These are phyloP conservation scores for Cucumis sativus DNA, from an alignment of 306 rosid species.

Conservation along the genomic window Cucumber_9930_V3 NC_026661.2:20410001-20410500, in stretches of 20 bases:
- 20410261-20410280: slow-evolving; percentile 18
- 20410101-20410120: neutral
- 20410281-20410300: slow-evolving; percentile 17
- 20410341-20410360: slow-evolving; percentile 54
- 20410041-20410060: slow-evolving; percentile 8
- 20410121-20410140: slow-evolving; percentile 49
- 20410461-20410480: slow-evolving; percentile 75
- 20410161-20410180: slow-evolving; percentile 54
- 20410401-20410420: slow-evolving; percentile 30
- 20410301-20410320: slow-evolving; percentile 48
- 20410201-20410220: slow-evolving; percentile 51
- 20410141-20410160: slow-evolving; percentile 66
- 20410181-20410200: slow-evolving; percentile 56
- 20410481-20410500: slow-evolving; percentile 39
- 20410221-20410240: slow-evolving; percentile 65
- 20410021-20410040: neutral
- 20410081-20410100: neutral
- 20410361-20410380: slow-evolving; percentile 16
- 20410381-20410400: slow-evolving; percentile 25
- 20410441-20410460: slow-evolving; percentile 81
- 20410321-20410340: slow-evolving; percentile 69
- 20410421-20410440: slow-evolving; percentile 70
- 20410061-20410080: neutral
- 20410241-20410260: slow-evolving; percentile 22
- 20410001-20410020: neutral